A percentile compares a stretch with the other conserved stretches of the same genome.
These are phyloP conservation scores for Rhododendron mucronatum DNA, from an alignment of 148 eudicot species.

Conservation along the genomic window DNA sequence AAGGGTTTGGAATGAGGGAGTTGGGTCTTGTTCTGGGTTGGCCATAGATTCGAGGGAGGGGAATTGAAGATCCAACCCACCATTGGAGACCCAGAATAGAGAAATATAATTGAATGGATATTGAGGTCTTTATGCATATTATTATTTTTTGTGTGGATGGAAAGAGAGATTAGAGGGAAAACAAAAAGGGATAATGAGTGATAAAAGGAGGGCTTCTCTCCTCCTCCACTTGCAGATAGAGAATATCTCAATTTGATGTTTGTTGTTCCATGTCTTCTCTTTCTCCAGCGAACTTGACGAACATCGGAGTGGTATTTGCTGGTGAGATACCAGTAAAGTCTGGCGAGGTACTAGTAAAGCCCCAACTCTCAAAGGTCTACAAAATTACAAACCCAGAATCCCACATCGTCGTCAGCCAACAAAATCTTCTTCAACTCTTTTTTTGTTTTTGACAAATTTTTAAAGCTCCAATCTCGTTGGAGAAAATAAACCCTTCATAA, in stretches of 20 bases:
- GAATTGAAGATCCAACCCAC: constrained; percentile 52
- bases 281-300: background rate
- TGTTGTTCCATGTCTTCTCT: background rate
- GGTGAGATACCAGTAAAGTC: too few species aligned
- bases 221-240: constrained; percentile 24
- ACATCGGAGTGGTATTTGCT: too few species aligned
- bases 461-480: background rate
- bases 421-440: too few species aligned
- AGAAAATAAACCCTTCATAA: constrained; percentile 9
- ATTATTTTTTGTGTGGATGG: background rate
- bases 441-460: too few species aligned
- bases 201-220: constrained; percentile 16
- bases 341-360: too few species aligned
- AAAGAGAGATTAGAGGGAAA: background rate
- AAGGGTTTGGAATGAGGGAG: constrained; percentile 18
- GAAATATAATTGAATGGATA: background rate
- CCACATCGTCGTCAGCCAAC: too few species aligned
- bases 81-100: constrained; percentile 35
- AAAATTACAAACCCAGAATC: too few species aligned
- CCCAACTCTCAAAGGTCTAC: too few species aligned
- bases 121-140: background rate
- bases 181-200: too few species aligned
- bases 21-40: constrained; percentile 37
- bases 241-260: background rate
- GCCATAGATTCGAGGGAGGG: constrained; percentile 46